Percentiles rank a stretch among this genome's conserved stretches.
Evolutionary conservation across 2,329 filamentous ascomycete species (phyloP).

Genomic region (Leptographium procerum): DNA sequence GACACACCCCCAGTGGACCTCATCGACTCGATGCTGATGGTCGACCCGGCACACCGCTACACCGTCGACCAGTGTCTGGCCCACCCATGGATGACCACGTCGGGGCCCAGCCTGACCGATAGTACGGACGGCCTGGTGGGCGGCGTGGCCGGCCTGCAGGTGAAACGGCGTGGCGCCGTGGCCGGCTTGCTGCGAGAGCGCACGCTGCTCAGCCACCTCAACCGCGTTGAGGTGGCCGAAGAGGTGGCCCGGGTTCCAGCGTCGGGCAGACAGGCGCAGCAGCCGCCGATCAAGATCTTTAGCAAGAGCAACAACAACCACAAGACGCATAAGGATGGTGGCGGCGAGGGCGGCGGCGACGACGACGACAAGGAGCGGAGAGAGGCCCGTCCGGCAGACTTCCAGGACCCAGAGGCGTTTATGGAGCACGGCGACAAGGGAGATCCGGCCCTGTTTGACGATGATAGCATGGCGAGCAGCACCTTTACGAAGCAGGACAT

Average conservation of each 20-base stretch:
- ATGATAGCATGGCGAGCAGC: constrained; percentile 46
- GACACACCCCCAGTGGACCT: constrained; percentile 56
- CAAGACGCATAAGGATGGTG: constrained; percentile 22
- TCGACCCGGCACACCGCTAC: constrained; percentile 72
- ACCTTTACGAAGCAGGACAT: constrained; percentile 22
- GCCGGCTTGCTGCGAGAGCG: constrained; percentile 66
- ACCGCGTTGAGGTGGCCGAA: constrained; percentile 51
- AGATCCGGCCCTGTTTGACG: constrained; percentile 64
- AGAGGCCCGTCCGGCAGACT: constrained; percentile 56
- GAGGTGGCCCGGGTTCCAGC: constrained; percentile 37
- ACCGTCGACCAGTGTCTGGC: constrained; percentile 83
- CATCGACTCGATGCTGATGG: constrained; percentile 89
- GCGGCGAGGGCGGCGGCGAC: constrained; percentile 26
- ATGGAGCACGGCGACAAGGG: constrained; percentile 77
- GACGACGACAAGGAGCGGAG: constrained; percentile 24
- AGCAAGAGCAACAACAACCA: constrained; percentile 50
- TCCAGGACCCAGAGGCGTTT: constrained; percentile 64
- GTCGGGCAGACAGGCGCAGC: constrained; percentile 15
- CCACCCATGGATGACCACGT: constrained; percentile 78
- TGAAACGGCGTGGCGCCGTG: constrained; percentile 75
- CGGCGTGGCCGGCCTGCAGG: constrained; percentile 72
- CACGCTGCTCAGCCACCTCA: constrained; percentile 72
- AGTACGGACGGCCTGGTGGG: constrained; percentile 88
- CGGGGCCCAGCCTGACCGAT: constrained; percentile 53
- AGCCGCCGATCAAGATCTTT: constrained; percentile 55